Evolutionary conservation across 345 rosid genomes (phyloP), one percentile per base, ranked within the genome.

Genomic region (Euphorbia lathyris): DNA sequence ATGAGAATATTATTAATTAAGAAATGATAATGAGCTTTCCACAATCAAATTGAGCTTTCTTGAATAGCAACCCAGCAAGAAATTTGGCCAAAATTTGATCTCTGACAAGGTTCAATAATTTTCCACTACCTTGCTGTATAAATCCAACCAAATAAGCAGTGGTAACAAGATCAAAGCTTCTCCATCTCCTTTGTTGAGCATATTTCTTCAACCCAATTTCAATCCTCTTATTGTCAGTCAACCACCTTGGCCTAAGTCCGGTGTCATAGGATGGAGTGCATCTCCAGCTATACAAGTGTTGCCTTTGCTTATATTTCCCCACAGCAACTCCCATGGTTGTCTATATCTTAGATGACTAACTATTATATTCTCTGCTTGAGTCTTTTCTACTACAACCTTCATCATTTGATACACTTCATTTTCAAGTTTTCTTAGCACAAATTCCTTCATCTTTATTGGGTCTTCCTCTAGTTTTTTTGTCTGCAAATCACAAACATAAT

Each of bases 251-350:
- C 86, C 91, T 0, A 86, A 52, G 52, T 88, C 93, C 6, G 91
- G 88, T 25, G 90, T 88, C 90, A 90, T 90, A 10, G 91, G 86
- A 71, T 90, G 93, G 27, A 85, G 83, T 11, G 93, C 91, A 73
- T 90, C 91, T 47, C 91, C 93, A 7, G 88, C 90, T 14, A 86
- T 86, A 60, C 90, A 88, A 1, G 82, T 83, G 50, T 83, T 87
- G 56, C 83, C 87, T 45, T 81, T 86, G 71, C 90, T 78, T 19
- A 86, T 84, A 67, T 82, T 81, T 77, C 84, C 69, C 85, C 85
- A 82, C 5, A 87, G 12, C 56, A 90, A 45, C 66, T 85, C 87
- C 96, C 89, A 85, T 5, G 96, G 92, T 9, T 71, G 76, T 65
- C 92, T 70, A 51, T 63, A 83, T 48, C 76, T 74, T 34, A 84